Evolutionary conservation across 495 filamentous ascomycete species (phyloP).

Genomic region (Hyaloscypha bicolor): DNA sequence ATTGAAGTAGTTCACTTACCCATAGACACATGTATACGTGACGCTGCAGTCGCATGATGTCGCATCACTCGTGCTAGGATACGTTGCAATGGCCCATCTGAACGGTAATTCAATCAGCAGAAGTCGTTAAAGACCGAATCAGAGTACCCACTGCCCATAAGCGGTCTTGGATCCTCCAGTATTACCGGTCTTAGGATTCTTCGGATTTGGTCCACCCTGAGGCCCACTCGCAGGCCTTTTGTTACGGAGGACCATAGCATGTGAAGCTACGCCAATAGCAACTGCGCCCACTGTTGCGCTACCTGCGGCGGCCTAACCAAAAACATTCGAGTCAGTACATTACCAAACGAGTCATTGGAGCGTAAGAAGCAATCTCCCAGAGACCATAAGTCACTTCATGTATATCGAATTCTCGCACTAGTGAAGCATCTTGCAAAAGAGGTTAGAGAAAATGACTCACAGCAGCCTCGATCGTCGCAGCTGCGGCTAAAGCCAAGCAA

Average conservation of each 20-base stretch:
- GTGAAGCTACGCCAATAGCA: neutral
- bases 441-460: constrained; percentile 1
- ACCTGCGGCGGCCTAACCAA: constrained; percentile 1
- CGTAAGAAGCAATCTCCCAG: constrained; percentile 6
- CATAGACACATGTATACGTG: constrained; percentile 20
- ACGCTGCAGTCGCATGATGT: constrained; percentile 11
- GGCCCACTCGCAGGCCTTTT: constrained; percentile 3
- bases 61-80: neutral
- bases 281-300: neutral
- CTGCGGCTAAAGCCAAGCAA: constrained; percentile 6
- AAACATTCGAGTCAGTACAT: neutral
- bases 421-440: constrained; percentile 5
- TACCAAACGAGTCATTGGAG: neutral
- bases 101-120: neutral
- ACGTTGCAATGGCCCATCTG: neutral
- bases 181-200: neutral
- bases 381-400: too few species aligned
- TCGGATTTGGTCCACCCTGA: constrained; percentile 5
- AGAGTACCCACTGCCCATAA: constrained; percentile 12
- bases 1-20: neutral
- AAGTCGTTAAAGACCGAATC: neutral
- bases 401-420: constrained; percentile 5
- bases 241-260: neutral
- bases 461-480: constrained; percentile 9
- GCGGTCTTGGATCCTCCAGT: neutral